Conservation (phyloP, 2,329 filamentous ascomycete genomes). For the Fusarium nodosum region DNA sequence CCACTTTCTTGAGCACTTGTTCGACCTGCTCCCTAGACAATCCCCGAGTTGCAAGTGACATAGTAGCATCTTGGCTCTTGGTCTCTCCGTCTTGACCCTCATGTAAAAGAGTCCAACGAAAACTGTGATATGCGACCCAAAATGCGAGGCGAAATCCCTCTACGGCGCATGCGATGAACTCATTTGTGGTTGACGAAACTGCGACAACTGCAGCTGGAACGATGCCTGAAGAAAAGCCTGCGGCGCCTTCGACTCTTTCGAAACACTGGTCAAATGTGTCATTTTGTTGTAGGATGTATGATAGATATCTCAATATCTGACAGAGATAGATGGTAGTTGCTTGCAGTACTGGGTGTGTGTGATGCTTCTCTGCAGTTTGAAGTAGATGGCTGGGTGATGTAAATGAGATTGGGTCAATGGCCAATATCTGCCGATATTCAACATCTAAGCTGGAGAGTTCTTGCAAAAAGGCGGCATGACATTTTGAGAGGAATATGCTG, state of each 20-base stretch:
- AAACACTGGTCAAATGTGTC: not conserved
- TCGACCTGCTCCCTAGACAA: not conserved
- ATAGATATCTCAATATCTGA: conserved; percentile 5
- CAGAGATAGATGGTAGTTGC: conserved; percentile 9
- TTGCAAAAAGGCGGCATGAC: conserved; percentile 1
- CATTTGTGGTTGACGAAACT: not conserved
- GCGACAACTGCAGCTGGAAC: conserved; percentile 3
- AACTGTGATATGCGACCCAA: conserved; percentile 7
- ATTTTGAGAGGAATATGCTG: not conserved
- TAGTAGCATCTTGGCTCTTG: not conserved
- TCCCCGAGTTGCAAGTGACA: conserved; percentile 8
- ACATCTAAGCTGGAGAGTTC: not conserved
- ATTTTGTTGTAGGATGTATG: not conserved
- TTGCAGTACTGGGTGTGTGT: conserved; percentile 1
- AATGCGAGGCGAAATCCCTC: conserved; percentile 7
- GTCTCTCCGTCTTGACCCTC: not conserved
- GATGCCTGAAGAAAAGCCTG: conserved; percentile 11
- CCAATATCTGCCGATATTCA: not conserved
- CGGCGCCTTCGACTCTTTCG: not conserved
- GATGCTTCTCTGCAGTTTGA: not conserved
- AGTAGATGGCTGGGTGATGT: not conserved
- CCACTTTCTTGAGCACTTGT: not conserved
- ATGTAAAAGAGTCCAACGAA: not conserved
- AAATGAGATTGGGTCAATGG: not conserved
- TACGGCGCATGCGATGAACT: not conserved